Evolutionary conservation across 108 stramenopile genomes (phyloP), one percentile per base, ranked within the genome.

Genomic region (Pseudonitzschia multistriata): DNA sequence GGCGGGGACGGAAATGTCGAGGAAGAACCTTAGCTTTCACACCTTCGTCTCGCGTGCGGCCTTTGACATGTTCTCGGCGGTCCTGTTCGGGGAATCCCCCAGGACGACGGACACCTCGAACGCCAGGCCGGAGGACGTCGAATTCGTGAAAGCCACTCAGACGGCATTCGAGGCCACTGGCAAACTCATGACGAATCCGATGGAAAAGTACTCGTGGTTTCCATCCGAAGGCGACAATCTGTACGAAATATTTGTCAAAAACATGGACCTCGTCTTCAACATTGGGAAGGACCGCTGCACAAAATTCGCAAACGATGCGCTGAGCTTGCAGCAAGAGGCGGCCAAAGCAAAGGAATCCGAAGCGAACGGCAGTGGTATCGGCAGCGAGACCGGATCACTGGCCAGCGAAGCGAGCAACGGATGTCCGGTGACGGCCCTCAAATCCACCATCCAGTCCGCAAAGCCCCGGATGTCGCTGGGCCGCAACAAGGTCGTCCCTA

Each of bases 11-110:
- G 55, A 57, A 33, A 25, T 29, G 22, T 10, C 55, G 27, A 57
- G 8, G 11, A 57, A 57, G 31, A 57, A 25, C 10, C 15, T 57
- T 7, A 10, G 10, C 55, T 14, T 57, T 57, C 11, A n/a, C 11
- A 28, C 27, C 8, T 57, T 57, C 30, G n/a, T 57, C 22, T 57
- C 55, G 8, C 55, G 55, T 7, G 24, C 55, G 6, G 55, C 55
- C 55, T 57, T 57, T 29, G 55, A 57, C 28, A 57, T 57, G 55
- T 57, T 57, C 25, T 29, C 55, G 31, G 28, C 55, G 5, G 55
- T 57, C 8, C 15, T 57, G 30, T 57, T 25, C 30, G 55, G 55
- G 30, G 24, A 25, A 29, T 57, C 55, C 15, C 55, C 55, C 28
- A 7, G 30, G 28, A 57, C 55, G 14, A 29, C 28, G 28, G 17